Conservation (phyloP, 257 asterid species). For the Solanum pinnatisectum region DNA sequence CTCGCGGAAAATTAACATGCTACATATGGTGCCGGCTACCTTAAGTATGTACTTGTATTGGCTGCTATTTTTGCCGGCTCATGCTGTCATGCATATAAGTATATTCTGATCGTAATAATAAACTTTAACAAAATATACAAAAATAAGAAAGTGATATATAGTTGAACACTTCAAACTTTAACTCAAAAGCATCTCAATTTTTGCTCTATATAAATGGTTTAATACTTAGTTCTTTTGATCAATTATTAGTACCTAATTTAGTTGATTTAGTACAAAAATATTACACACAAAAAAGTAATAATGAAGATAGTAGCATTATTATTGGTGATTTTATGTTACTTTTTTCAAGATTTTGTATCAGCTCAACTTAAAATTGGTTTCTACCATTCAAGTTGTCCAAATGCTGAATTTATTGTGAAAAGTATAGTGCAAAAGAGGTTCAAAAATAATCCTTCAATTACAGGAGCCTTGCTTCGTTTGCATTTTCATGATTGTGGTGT, state of each 20-base stretch:
- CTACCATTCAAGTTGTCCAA: constrained; percentile 40
- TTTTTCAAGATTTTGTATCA: constrained; percentile 13
- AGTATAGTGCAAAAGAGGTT: constrained; percentile 37
- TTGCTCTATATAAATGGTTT: not conserved
- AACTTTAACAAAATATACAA: not conserved
- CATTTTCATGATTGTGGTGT: constrained; percentile 86
- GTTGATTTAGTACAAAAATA: not conserved
- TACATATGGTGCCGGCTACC: not conserved
- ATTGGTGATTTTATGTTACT: constrained; percentile 6
- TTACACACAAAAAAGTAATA: not conserved
- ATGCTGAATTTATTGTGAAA: constrained; percentile 43
- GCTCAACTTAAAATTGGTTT: constrained; percentile 54
- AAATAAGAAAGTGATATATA: not conserved
- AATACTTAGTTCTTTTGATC: not conserved
- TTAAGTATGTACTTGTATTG: not conserved
- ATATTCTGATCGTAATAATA: not conserved
- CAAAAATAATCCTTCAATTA: constrained; percentile 37
- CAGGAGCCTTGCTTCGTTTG: constrained; percentile 77
- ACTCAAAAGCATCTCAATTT: not conserved
- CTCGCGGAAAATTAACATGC: not conserved
- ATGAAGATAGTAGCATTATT: constrained; percentile 19
- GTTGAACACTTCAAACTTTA: not conserved
- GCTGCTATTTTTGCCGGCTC: not conserved
- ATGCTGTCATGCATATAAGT: not conserved
- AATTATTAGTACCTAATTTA: not conserved